Percentiles rank a stretch among this genome's conserved stretches.
phyloP scores from a whole-genome alignment of 1,139 yeast genomes.

The Geotrichum bryndzae region DNA sequence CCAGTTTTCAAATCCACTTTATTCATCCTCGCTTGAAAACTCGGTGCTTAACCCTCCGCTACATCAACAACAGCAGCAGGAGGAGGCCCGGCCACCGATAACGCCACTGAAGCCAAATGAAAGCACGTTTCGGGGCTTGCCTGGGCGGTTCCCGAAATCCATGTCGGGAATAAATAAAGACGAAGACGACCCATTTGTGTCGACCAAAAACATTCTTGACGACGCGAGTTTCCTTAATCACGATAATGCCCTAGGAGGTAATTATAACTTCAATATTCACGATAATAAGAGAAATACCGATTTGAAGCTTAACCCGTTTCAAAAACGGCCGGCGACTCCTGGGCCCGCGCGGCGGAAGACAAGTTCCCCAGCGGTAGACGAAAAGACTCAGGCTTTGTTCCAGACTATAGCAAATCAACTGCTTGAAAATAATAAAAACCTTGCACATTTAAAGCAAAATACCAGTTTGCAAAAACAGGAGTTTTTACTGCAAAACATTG shows the following conservation, averaged over 20 bases:
- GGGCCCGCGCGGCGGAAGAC: background rate
- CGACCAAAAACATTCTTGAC: background rate
- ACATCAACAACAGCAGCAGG: background rate
- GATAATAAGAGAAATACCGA: background rate
- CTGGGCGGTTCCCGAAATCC: conserved; percentile 13
- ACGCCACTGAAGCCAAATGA: conserved; percentile 13
- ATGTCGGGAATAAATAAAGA: background rate
- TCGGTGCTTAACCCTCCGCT: background rate
- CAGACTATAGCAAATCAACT: conserved; percentile 4
- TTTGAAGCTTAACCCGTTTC: background rate
- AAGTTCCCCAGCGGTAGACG: background rate
- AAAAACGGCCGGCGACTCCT: background rate
- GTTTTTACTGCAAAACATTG: background rate
- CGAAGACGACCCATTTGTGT: background rate
- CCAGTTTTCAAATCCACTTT: background rate
- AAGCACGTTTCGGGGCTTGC: conserved; percentile 14
- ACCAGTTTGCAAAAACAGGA: background rate
- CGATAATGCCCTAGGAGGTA: background rate
- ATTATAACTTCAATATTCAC: background rate
- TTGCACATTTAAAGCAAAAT: conserved; percentile 4
- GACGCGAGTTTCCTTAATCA: background rate
- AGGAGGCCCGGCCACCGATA: background rate
- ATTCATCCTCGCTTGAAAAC: background rate
- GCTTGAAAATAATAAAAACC: conserved; percentile 11
- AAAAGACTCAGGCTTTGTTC: background rate